A percentile compares a stretch with the other conserved stretches of the same genome.
Evolutionary conservation across 1,139 yeast genomes (phyloP).

Genomic region (Saccharomyces hybrid): DNA sequence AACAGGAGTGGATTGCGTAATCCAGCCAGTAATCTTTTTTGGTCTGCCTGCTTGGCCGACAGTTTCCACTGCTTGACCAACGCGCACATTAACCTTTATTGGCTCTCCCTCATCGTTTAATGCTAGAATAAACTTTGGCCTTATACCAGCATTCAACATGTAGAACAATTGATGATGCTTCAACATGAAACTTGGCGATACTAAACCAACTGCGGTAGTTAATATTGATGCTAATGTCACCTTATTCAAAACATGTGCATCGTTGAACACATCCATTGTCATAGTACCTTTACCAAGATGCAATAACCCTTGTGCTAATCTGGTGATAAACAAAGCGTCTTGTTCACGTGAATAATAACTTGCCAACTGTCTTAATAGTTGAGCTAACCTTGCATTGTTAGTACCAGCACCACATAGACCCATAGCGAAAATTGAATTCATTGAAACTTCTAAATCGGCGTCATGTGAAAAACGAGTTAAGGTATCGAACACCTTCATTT

Average conservation of each 20-base stretch:
- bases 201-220: constrained; percentile 74
- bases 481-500: constrained; percentile 95
- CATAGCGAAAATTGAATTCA: constrained; percentile 93
- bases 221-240: constrained; percentile 85
- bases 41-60: constrained; percentile 99
- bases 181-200: constrained; percentile 64
- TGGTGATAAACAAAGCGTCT: constrained; percentile 83
- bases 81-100: constrained; percentile 90
- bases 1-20: constrained; percentile 96
- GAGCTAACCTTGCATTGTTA: constrained; percentile 95
- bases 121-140: constrained; percentile 89
- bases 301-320: constrained; percentile 90
- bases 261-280: constrained; percentile 83
- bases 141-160: constrained; percentile 80
- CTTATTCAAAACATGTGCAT: constrained; percentile 78
- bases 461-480: constrained; percentile 95
- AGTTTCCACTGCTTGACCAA: constrained; percentile 97
- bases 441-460: constrained; percentile 88
- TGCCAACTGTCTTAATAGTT: constrained; percentile 87
- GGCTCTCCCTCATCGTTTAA: constrained; percentile 86
- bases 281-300: constrained; percentile 93
- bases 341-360: constrained; percentile 87
- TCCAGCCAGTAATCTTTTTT: constrained; percentile 98
- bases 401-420: constrained; percentile 99
- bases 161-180: constrained; percentile 77